Percentiles rank a stretch among this genome's conserved stretches.
These are phyloP conservation scores for Venturia asperata DNA, from an alignment of 2,329 filamentous ascomycete genomes.

Conservation along the genomic window DNA sequence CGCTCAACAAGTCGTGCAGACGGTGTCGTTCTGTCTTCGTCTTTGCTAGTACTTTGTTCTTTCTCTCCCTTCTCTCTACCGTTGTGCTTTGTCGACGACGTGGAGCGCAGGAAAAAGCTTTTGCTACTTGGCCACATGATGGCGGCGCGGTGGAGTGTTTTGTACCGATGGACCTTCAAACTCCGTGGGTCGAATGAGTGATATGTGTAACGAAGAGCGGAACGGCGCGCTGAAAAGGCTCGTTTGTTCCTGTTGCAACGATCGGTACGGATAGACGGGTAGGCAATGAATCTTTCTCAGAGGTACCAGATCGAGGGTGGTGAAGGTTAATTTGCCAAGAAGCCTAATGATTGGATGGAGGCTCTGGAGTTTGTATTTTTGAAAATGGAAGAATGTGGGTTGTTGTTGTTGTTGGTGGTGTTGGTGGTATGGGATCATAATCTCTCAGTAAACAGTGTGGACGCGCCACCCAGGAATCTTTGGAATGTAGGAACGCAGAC, in stretches of 20 bases:
- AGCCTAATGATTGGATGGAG: neutral
- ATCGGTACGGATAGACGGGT: neutral
- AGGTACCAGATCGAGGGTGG: neutral
- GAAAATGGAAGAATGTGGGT: neutral
- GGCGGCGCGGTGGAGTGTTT: neutral
- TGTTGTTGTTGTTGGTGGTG: neutral
- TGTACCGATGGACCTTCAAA: neutral
- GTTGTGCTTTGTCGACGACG: neutral
- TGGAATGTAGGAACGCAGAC: slow-evolving; percentile 4
- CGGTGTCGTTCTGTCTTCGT: neutral
- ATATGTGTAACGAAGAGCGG: neutral
- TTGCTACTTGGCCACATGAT: neutral
- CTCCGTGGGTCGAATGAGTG: neutral
- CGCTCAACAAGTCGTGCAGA: neutral
- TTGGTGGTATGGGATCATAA: neutral
- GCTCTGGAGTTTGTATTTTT: neutral
- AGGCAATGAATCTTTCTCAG: neutral
- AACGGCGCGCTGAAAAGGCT: neutral
- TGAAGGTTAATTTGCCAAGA: neutral
- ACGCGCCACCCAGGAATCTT: neutral
- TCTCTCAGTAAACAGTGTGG: slow-evolving; percentile 4
- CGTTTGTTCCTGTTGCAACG: neutral
- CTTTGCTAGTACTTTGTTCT: neutral
- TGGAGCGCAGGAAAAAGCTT: neutral
- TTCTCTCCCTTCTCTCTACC: neutral